Conservation (phyloP, 352 stramenopile species). For the Pythium sukuiense region DNA sequence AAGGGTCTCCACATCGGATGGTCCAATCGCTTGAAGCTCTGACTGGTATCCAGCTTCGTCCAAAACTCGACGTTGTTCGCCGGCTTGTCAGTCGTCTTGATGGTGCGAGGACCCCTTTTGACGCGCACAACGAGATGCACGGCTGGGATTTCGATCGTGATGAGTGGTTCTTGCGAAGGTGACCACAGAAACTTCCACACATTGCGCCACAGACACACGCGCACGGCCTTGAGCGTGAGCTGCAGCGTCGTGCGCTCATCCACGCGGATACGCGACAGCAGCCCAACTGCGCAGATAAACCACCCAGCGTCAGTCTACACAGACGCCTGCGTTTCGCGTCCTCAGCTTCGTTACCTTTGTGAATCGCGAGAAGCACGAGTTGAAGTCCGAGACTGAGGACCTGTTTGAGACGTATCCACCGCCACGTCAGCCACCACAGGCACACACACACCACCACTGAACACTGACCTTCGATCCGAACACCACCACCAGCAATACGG, state of each 20-base stretch:
- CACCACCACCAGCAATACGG: slow-evolving; percentile 10
- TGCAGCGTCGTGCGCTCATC: slow-evolving; percentile 41
- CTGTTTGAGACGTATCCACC: slow-evolving; percentile 2
- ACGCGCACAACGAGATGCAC: slow-evolving; percentile 38
- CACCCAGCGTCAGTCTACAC: neutral
- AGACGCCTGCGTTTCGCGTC: neutral
- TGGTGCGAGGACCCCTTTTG: neutral
- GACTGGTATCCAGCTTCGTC: slow-evolving; percentile 24
- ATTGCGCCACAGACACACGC: slow-evolving; percentile 56
- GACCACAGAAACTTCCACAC: slow-evolving; percentile 52
- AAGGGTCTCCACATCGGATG: slow-evolving; percentile 40
- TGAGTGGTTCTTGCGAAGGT: slow-evolving; percentile 41
- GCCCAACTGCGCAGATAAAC: slow-evolving; percentile 28
- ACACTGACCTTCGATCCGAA: slow-evolving; percentile 25
- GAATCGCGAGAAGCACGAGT: slow-evolving; percentile 16
- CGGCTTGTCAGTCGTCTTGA: neutral
- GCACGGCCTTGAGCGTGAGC: slow-evolving; percentile 35
- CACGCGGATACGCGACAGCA: slow-evolving; percentile 52
- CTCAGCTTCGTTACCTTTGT: slow-evolving; percentile 15
- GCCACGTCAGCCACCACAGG: neutral
- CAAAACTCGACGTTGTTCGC: neutral
- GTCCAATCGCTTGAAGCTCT: slow-evolving; percentile 34
- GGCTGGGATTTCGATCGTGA: slow-evolving; percentile 39
- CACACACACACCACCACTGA: neutral
- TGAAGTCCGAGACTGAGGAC: slow-evolving; percentile 10